Evolutionary conservation across 495 filamentous ascomycete genomes (phyloP).

Genomic region (Glarea lozoyensis): DNA sequence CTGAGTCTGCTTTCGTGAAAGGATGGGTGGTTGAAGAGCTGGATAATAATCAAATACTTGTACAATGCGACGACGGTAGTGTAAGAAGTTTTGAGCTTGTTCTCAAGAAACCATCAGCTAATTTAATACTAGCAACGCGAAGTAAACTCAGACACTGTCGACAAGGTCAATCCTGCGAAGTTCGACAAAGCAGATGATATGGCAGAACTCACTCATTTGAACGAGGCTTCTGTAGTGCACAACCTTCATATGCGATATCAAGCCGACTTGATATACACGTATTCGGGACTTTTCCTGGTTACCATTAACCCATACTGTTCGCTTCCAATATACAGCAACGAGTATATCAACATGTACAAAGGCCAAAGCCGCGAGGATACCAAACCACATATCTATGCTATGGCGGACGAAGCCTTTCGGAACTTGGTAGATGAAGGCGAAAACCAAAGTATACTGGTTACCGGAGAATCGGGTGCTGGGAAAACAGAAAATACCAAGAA

Average conservation of each 20-base stretch:
- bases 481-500: slow-evolving; percentile 99
- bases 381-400: slow-evolving; percentile 94
- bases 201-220: slow-evolving; percentile 95
- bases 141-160: slow-evolving; percentile 73
- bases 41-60: slow-evolving; percentile 55
- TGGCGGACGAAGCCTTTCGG: slow-evolving; percentile 95
- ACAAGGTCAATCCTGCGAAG: slow-evolving; percentile 98
- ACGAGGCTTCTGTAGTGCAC: slow-evolving; percentile 96
- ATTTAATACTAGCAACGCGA: slow-evolving; percentile 61
- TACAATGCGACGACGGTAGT: slow-evolving; percentile 90
- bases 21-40: slow-evolving; percentile 85
- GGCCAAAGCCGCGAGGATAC: slow-evolving; percentile 84
- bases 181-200: slow-evolving; percentile 99
- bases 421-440: slow-evolving; percentile 91
- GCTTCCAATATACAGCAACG: slow-evolving; percentile 90
- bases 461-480: slow-evolving; percentile 95
- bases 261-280: slow-evolving; percentile 95
- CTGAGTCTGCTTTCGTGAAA: slow-evolving; percentile 78
- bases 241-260: slow-evolving; percentile 92
- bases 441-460: slow-evolving; percentile 97
- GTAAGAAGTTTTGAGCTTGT: slow-evolving; percentile 38
- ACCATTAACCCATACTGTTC: slow-evolving; percentile 95
- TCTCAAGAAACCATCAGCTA: neutral
- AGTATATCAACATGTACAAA: slow-evolving; percentile 95
- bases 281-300: slow-evolving; percentile 94